These are phyloP conservation scores for Garcia nutans DNA, from an alignment of 345 rosid genomes.

Conservation along the genomic window DNA sequence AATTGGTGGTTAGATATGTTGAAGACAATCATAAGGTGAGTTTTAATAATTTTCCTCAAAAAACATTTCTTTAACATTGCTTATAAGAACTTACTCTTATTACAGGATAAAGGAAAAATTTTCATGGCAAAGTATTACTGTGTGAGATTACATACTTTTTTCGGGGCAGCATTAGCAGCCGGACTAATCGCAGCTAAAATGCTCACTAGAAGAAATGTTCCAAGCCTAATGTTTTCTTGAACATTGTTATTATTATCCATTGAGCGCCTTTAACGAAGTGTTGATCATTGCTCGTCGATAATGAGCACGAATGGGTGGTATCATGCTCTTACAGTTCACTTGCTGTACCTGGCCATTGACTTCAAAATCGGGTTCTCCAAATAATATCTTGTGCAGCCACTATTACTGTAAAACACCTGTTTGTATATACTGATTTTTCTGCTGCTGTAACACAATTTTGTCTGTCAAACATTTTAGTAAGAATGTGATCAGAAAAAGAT, in stretches of 20 bases:
- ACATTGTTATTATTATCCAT: neutral
- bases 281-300: no score
- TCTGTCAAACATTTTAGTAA: neutral
- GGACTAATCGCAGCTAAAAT: conserved; percentile 59
- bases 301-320: no score
- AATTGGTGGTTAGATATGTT: conserved; percentile 56
- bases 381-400: neutral
- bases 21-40: conserved; percentile 74
- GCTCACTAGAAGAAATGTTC: conserved; percentile 19
- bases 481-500: no score
- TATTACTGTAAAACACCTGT: neutral
- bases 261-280: no score
- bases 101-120: conserved; percentile 67
- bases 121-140: conserved; percentile 96
- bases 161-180: conserved; percentile 71
- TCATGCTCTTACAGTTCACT: neutral
- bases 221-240: conserved; percentile 17
- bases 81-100: conserved; percentile 2
- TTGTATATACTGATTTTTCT: neutral
- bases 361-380: neutral
- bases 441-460: neutral
- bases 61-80: neutral
- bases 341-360: neutral
- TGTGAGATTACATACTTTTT: conserved; percentile 71
- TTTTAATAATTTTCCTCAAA: neutral